Evolutionary conservation across 179 eudicot species (phyloP).

Genomic region (Silene vulgaris): DNA sequence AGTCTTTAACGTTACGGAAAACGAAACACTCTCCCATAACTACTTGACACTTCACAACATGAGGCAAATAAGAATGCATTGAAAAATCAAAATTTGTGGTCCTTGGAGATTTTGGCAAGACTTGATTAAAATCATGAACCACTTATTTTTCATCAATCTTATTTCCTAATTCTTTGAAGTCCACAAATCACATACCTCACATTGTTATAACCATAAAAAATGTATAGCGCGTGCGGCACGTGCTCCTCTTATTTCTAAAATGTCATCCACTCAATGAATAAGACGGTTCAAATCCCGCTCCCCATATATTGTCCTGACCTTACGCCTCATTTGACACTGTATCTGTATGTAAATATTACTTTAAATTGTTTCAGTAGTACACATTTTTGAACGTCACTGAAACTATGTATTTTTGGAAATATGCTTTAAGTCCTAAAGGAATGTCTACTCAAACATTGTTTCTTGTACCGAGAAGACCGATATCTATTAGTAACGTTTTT

Average conservation of each 20-base stretch:
- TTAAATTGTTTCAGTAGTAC: neutral
- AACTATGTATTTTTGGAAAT: neutral
- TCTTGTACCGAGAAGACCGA: conserved; percentile 23
- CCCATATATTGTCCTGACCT: too few relatives aligned
- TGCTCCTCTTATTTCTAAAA: neutral
- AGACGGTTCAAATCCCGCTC: neutral
- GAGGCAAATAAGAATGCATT: neutral
- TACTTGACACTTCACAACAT: neutral
- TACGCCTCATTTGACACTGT: too few relatives aligned
- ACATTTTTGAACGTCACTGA: neutral
- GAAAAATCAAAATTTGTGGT: conserved; percentile 1
- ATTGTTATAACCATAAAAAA: neutral
- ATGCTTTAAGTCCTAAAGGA: neutral
- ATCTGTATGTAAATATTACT: neutral
- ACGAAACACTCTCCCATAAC: too few relatives aligned
- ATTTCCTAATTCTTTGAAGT: neutral
- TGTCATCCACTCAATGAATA: conserved; percentile 14
- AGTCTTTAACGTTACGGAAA: too few relatives aligned
- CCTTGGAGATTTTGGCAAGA: neutral
- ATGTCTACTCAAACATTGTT: conserved; percentile 20
- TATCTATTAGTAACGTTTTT: neutral
- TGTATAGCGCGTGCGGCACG: conserved; percentile 12
- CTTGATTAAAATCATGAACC: conserved; percentile 10
- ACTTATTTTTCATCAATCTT: conserved; percentile 1
- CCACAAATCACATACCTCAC: neutral